These are phyloP conservation scores for Stephanodiscus minutulus DNA, from an alignment of 108 stramenopile species.

Conservation along the genomic window DNA sequence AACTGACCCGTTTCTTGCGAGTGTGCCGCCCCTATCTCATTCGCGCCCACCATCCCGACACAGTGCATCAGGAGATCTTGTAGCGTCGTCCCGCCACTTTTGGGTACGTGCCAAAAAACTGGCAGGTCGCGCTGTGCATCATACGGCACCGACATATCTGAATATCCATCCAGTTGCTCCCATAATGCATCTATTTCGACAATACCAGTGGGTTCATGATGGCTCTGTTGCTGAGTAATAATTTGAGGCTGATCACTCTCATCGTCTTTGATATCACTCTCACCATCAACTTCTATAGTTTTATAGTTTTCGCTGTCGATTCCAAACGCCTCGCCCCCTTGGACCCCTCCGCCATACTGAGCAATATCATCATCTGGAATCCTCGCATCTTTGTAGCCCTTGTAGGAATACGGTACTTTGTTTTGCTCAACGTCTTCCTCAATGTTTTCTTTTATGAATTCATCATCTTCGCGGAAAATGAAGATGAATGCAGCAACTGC, in stretches of 20 bases:
- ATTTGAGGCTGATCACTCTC: not conserved
- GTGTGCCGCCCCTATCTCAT: slow-evolving; percentile 29
- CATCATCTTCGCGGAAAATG: slow-evolving; percentile 13
- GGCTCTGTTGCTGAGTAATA: not conserved
- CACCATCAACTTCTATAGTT: not conserved
- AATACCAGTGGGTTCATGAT: slow-evolving; percentile 37
- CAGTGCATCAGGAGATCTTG: slow-evolving; percentile 49
- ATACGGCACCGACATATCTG: slow-evolving; percentile 39
- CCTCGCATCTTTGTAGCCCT: slow-evolving; percentile 33
- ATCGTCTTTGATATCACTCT: not conserved
- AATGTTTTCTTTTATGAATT: slow-evolving; percentile 2
- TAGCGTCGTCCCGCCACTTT: slow-evolving; percentile 44
- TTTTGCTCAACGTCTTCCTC: slow-evolving; percentile 12
- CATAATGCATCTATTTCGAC: slow-evolving; percentile 28
- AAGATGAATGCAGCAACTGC: slow-evolving; percentile 10
- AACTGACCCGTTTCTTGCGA: slow-evolving; percentile 18
- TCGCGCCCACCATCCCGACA: slow-evolving; percentile 46
- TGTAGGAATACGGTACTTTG: slow-evolving; percentile 28
- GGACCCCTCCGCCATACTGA: slow-evolving; percentile 21
- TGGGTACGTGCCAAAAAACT: slow-evolving; percentile 46
- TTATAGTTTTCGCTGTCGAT: not conserved
- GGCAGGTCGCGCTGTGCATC: slow-evolving; percentile 22
- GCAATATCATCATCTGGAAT: slow-evolving; percentile 41
- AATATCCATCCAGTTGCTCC: slow-evolving; percentile 38
- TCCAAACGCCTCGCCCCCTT: not conserved